phyloP scores from a whole-genome alignment of 768 basidiomycete genomes.

The Terana coerulea region DNA sequence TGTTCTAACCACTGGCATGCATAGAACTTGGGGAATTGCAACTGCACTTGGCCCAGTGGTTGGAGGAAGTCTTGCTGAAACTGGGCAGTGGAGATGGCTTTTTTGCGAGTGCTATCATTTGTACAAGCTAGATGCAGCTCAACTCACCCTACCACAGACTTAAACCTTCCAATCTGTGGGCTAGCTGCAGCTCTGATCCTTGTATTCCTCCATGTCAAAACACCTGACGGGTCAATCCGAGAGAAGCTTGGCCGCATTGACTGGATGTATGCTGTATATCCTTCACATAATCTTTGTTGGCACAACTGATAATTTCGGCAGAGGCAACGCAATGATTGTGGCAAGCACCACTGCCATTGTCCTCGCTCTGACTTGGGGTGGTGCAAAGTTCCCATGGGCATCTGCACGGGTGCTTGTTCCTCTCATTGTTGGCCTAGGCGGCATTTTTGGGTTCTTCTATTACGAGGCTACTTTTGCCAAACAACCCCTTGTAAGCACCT shows the following conservation, averaged over 20 bases:
- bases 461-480: constrained; percentile 33
- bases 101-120: constrained; percentile 22
- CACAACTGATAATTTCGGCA: constrained; percentile 6
- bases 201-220: constrained; percentile 14
- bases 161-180: constrained; percentile 23
- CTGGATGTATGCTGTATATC: constrained; percentile 22
- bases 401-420: constrained; percentile 31
- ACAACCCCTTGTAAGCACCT: constrained; percentile 28
- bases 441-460: constrained; percentile 33
- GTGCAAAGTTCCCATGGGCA: constrained; percentile 31
- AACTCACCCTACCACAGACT: constrained; percentile 9
- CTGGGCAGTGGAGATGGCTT: constrained; percentile 25
- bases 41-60: constrained; percentile 23
- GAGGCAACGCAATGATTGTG: constrained; percentile 23
- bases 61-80: constrained; percentile 19
- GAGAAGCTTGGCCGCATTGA: constrained; percentile 23
- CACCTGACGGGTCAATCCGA: constrained; percentile 16
- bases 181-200: constrained; percentile 15
- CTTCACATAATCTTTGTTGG: constrained; percentile 13
- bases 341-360: constrained; percentile 12
- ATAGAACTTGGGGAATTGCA: constrained; percentile 13
- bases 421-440: constrained; percentile 29
- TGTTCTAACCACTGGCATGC: neutral
- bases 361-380: constrained; percentile 28
- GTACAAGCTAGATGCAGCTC: neutral